phyloP scores from a whole-genome alignment of 306 rosid genomes.

The Leucaena leucocephala region DNA sequence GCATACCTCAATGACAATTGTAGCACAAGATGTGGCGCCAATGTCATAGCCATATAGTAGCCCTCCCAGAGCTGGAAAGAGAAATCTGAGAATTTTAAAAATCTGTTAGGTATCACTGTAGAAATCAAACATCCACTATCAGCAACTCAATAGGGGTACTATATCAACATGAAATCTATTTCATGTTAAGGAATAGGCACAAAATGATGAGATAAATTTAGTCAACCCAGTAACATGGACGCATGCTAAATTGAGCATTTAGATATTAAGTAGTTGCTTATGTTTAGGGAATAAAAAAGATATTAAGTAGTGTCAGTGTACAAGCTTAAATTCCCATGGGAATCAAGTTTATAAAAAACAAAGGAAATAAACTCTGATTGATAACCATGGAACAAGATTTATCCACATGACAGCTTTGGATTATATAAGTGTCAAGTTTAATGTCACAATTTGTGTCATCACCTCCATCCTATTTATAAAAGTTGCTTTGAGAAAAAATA shows the following conservation, averaged over 20 bases:
- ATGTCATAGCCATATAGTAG: constrained; percentile 90
- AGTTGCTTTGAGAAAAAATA: neutral
- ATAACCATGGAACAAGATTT: neutral
- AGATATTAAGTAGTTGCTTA: neutral
- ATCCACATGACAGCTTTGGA: neutral
- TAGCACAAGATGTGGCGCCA: constrained; percentile 88
- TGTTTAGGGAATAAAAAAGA: too few species aligned
- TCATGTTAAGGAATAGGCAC: constrained; percentile 6
- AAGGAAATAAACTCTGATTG: constrained; percentile 1
- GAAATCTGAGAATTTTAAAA: constrained; percentile 65
- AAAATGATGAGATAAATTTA: neutral
- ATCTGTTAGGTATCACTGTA: constrained; percentile 17
- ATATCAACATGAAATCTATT: constrained; percentile 23
- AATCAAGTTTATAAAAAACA: constrained; percentile 9
- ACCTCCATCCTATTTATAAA: neutral
- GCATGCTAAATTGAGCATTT: constrained; percentile 14
- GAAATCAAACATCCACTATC: constrained; percentile 10
- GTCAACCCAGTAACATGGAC: constrained; percentile 26
- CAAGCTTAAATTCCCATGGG: constrained; percentile 23
- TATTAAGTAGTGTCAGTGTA: neutral
- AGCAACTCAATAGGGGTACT: constrained; percentile 15
- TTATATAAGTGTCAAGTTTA: neutral
- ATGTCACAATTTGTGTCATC: neutral
- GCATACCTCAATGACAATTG: constrained; percentile 75
- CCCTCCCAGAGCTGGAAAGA: constrained; percentile 97